A percentile compares a stretch with the other conserved stretches of the same genome.
These are phyloP conservation scores for Phenoliferia sp. DNA, from an alignment of 1,284 basidiomycete genomes.

Conservation along the genomic window DNA sequence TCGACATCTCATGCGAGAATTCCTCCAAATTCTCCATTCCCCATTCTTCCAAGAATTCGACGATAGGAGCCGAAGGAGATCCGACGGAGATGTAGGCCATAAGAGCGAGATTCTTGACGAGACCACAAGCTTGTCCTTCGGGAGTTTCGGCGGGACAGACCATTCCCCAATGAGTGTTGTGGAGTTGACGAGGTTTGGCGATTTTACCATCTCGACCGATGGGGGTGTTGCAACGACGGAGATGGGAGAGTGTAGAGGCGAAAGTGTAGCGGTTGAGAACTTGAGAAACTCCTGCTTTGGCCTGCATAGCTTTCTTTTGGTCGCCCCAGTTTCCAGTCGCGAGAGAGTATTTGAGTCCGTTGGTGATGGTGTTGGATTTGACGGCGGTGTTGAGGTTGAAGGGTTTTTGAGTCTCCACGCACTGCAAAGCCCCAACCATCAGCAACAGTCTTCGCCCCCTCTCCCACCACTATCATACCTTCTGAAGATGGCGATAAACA, in stretches of 20 bases:
- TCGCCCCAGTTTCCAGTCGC: constrained; percentile 99
- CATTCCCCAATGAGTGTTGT: constrained; percentile 99
- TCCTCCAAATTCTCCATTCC: constrained; percentile 88
- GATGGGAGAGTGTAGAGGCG: constrained; percentile 93
- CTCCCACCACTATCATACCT: constrained; percentile 51
- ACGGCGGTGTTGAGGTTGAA: constrained; percentile 90
- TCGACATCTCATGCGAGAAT: constrained; percentile 72
- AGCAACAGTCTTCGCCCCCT: constrained; percentile 10
- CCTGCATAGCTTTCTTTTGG: constrained; percentile 96
- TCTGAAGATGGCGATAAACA: constrained; percentile 94
- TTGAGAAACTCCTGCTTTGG: constrained; percentile 97
- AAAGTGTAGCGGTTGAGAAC: constrained; percentile 98
- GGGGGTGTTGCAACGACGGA: constrained; percentile 96
- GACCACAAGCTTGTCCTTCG: constrained; percentile 97
- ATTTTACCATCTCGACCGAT: constrained; percentile 98
- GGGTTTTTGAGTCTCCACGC: constrained; percentile 93
- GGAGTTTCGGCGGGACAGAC: constrained; percentile 98
- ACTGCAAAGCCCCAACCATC: constrained; percentile 51
- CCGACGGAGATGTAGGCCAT: constrained; percentile 99
- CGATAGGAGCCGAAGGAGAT: constrained; percentile 89
- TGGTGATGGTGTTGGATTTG: constrained; percentile 94
- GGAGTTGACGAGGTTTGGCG: constrained; percentile 96
- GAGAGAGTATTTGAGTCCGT: constrained; percentile 95
- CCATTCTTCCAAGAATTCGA: constrained; percentile 99
- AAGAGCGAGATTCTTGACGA: constrained; percentile 96